These are phyloP conservation scores for Gossypium australe DNA, from an alignment of 345 rosid species.

Conservation along the genomic window DNA sequence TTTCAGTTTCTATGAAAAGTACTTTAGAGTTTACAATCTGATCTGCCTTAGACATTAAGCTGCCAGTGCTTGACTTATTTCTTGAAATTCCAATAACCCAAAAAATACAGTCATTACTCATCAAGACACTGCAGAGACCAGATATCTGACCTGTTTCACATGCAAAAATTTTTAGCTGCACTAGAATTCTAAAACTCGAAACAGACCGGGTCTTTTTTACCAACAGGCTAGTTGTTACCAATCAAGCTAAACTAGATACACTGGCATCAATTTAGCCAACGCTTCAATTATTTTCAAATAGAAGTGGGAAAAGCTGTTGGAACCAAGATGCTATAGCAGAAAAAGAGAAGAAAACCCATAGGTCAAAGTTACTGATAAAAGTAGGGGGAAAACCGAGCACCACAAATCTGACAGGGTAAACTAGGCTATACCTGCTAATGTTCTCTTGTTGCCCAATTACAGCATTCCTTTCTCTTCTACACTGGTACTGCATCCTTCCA, in stretches of 20 bases:
- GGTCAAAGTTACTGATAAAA: neutral
- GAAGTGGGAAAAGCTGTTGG: neutral
- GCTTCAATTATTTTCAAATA: neutral
- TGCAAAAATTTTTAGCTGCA: neutral
- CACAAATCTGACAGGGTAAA: neutral
- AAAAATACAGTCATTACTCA: neutral
- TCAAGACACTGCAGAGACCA: neutral
- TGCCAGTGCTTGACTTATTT: neutral
- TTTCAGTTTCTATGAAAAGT: neutral
- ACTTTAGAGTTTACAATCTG: neutral
- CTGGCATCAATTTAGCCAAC: neutral
- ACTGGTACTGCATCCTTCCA: constrained; percentile 20
- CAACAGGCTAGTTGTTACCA: neutral
- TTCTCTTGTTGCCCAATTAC: constrained; percentile 11
- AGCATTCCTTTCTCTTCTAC: constrained; percentile 19
- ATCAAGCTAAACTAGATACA: neutral
- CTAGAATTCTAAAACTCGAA: neutral
- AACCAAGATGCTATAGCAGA: neutral
- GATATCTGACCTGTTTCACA: neutral
- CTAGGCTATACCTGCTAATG: constrained; percentile 26
- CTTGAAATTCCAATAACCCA: neutral
- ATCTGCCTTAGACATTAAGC: neutral
- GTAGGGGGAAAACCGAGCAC: neutral
- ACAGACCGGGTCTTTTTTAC: neutral
- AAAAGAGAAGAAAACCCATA: neutral